Conservation (phyloP, 305 asterid species). For the Solanum aculeatissimum region DNA sequence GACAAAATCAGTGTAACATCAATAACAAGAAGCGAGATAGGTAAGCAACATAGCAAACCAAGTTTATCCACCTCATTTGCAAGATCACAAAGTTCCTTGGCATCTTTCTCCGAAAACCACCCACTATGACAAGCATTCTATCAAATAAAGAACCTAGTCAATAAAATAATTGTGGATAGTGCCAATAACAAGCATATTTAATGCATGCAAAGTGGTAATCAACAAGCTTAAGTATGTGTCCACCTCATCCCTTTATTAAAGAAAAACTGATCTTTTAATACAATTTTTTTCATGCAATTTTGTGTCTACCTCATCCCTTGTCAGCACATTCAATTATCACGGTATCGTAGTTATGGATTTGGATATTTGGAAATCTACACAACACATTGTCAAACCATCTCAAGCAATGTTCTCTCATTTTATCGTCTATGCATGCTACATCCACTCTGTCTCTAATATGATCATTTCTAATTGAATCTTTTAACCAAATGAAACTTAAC, state of each 20-base stretch:
- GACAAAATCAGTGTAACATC: neutral
- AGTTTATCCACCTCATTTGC: slow-evolving; percentile 41
- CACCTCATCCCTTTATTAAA: neutral
- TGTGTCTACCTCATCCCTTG: neutral
- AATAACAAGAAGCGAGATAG: neutral
- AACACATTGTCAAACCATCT: neutral
- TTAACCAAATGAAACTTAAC: neutral
- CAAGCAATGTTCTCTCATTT: neutral
- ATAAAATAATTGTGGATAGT: neutral
- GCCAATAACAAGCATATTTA: neutral
- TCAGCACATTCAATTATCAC: neutral
- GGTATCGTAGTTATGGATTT: neutral
- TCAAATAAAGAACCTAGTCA: slow-evolving; percentile 12
- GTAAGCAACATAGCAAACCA: neutral
- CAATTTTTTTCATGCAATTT: neutral
- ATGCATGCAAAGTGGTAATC: neutral
- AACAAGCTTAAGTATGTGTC: neutral
- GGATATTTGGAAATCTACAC: neutral
- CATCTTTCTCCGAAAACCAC: slow-evolving; percentile 72
- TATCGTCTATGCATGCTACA: neutral
- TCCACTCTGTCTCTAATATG: neutral
- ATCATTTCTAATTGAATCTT: neutral
- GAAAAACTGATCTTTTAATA: neutral
- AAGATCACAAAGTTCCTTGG: slow-evolving; percentile 50
- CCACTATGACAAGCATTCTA: slow-evolving; percentile 76